These are phyloP conservation scores for Cercospora citrullina DNA, from an alignment of 2,329 filamentous ascomycete species.

Conservation along the genomic window DNA sequence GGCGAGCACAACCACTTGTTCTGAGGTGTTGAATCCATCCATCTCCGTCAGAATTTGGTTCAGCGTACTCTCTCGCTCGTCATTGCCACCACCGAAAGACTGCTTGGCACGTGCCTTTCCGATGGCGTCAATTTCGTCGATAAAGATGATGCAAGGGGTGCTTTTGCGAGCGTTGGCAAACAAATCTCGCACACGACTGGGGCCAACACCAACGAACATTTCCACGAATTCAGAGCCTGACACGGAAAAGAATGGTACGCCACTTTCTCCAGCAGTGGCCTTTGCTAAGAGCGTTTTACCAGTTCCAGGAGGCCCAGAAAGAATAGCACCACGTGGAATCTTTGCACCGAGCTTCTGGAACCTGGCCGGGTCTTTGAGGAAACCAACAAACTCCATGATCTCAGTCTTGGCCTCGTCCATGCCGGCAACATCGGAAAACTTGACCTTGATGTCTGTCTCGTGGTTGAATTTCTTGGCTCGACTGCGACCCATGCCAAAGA, in stretches of 20 bases:
- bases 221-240: conserved; percentile 99
- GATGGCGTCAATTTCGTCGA: conserved; percentile 98
- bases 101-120: conserved; percentile 84
- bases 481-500: conserved; percentile 96
- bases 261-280: conserved; percentile 94
- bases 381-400: conserved; percentile 99
- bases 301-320: conserved; percentile 95
- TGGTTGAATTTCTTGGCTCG: conserved; percentile 97
- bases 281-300: conserved; percentile 98
- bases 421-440: conserved; percentile 93
- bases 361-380: conserved; percentile 87
- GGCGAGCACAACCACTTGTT: conserved; percentile 94
- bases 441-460: conserved; percentile 93
- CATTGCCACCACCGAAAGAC: conserved; percentile 85
- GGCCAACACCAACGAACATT: conserved; percentile 99
- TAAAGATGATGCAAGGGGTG: conserved; percentile 98
- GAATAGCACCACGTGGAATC: conserved; percentile 93
- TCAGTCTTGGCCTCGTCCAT: conserved; percentile 98
- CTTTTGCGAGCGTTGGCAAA: conserved; percentile 95
- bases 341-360: conserved; percentile 96
- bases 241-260: conserved; percentile 96
- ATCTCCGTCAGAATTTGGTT: conserved; percentile 99
- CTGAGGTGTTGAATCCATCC: conserved; percentile 97
- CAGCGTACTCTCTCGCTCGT: conserved; percentile 93
- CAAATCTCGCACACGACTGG: conserved; percentile 89